A percentile compares a stretch with the other conserved stretches of the same genome.
Conservation (phyloP, 2,329 filamentous ascomycete species). For the Tolypocladium cylindrosporum region DNA sequence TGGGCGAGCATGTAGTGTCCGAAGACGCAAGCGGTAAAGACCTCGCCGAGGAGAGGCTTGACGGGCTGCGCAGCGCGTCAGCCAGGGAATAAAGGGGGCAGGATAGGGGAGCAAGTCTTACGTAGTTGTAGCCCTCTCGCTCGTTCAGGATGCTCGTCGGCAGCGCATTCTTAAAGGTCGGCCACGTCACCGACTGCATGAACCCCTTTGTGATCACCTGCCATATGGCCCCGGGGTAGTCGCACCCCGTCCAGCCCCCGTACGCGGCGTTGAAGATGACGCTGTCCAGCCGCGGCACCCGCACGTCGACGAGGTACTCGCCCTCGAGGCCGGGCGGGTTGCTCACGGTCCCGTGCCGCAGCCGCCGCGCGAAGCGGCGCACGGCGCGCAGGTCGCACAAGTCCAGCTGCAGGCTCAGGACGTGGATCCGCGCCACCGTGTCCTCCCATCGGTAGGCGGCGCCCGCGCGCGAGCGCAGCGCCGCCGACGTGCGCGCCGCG, state of each 20-base stretch:
- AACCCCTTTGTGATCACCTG: slow-evolving; percentile 48
- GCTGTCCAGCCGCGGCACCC: slow-evolving; percentile 63
- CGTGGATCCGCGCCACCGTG: slow-evolving; percentile 41
- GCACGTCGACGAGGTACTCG: slow-evolving; percentile 30
- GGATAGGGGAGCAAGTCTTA: slow-evolving; percentile 9
- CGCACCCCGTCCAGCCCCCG: slow-evolving; percentile 73
- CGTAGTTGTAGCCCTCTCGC: slow-evolving; percentile 23
- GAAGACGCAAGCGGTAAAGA: slow-evolving; percentile 90
- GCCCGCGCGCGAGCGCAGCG: slow-evolving; percentile 27
- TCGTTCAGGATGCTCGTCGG: slow-evolving; percentile 33
- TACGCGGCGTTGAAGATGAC: slow-evolving; percentile 83
- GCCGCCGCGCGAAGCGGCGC: slow-evolving; percentile 34
- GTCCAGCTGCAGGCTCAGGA: slow-evolving; percentile 49
- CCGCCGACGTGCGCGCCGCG: slow-evolving; percentile 26
- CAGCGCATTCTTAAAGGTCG: slow-evolving; percentile 60
- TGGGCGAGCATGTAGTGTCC: slow-evolving; percentile 89
- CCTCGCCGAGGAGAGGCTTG: slow-evolving; percentile 57
- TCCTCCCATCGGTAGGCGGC: slow-evolving; percentile 23
- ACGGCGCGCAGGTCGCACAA: slow-evolving; percentile 48
- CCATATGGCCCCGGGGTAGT: slow-evolving; percentile 52
- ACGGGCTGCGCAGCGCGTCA: slow-evolving; percentile 30
- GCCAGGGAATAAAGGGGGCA: background rate
- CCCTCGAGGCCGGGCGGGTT: slow-evolving; percentile 30
- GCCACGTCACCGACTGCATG: slow-evolving; percentile 63
- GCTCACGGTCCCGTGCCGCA: slow-evolving; percentile 33